These are phyloP conservation scores for Venturia aucupariae DNA, from an alignment of 2,329 filamentous ascomycete genomes.

Conservation along the genomic window DNA sequence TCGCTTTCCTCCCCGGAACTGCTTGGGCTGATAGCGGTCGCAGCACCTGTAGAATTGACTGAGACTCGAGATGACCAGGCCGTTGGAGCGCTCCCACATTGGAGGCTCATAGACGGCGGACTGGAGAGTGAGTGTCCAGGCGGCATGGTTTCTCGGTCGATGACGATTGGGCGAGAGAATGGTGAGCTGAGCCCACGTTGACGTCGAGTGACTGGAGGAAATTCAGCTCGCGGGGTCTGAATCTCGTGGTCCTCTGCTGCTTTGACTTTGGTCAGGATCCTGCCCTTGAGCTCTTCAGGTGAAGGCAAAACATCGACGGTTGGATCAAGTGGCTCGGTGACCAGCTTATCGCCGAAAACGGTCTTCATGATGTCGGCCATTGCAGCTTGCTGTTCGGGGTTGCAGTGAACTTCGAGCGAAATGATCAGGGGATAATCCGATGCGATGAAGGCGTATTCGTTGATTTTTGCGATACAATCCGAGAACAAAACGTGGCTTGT, in stretches of 20 bases:
- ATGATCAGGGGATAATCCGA: conserved; percentile 87
- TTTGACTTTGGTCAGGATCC: conserved; percentile 92
- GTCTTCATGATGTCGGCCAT: conserved; percentile 89
- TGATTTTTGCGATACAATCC: conserved; percentile 87
- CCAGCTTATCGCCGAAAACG: conserved; percentile 69
- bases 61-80: conserved; percentile 43
- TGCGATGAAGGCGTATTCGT: conserved; percentile 84
- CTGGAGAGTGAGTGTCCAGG: conserved; percentile 42
- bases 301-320: conserved; percentile 64
- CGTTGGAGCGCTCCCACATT: conserved; percentile 27
- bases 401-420: conserved; percentile 93
- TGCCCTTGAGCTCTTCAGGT: conserved; percentile 73
- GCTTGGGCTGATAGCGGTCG: conserved; percentile 44
- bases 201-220: conserved; percentile 24
- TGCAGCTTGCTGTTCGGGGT: conserved; percentile 64
- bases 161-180: conserved; percentile 52
- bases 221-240: conserved; percentile 28
- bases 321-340: conserved; percentile 64
- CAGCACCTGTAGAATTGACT: conserved; percentile 41
- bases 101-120: conserved; percentile 43
- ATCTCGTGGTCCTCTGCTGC: conserved; percentile 53
- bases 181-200: conserved; percentile 70
- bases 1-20: conserved; percentile 74
- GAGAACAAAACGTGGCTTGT: conserved; percentile 83
- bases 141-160: conserved; percentile 48